Percentiles rank a stretch among this genome's conserved stretches.
Evolutionary conservation across 495 filamentous ascomycete genomes (phyloP).

Genomic region (Neurospora sp.): DNA sequence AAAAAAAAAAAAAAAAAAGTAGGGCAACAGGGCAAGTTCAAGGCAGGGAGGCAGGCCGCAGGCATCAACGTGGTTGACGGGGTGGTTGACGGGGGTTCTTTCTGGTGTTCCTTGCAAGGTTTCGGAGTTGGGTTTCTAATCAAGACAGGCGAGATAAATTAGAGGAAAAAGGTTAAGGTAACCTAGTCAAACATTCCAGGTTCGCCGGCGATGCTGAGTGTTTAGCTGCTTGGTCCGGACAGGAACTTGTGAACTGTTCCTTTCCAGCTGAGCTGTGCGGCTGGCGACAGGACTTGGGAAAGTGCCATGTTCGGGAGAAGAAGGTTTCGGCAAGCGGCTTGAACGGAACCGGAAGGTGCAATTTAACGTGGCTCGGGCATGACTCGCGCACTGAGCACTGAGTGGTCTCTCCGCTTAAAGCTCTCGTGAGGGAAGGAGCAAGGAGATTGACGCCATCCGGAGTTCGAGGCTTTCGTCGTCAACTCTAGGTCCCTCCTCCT

Average conservation of each 20-base stretch:
- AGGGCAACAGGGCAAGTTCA: not conserved
- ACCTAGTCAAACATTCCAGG: not conserved
- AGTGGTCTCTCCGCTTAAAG: not conserved
- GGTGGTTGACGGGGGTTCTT: not conserved
- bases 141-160: not conserved
- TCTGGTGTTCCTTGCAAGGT: not conserved
- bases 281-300: not conserved
- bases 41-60: not conserved
- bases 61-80: not conserved
- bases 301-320: not conserved
- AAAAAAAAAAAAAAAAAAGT: not conserved
- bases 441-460: not conserved
- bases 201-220: not conserved
- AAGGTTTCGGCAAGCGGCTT: not conserved
- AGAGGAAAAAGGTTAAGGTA: not conserved
- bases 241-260: not conserved
- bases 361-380: not conserved
- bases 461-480: not conserved
- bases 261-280: not conserved
- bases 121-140: not conserved
- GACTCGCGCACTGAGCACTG: not conserved
- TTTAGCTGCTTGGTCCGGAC: not conserved
- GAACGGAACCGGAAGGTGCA: not conserved
- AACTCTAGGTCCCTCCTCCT: not conserved
- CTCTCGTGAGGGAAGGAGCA: not conserved